These are phyloP conservation scores for Protomyces pachydermus DNA, from an alignment of 1,139 yeast genomes.

Conservation along the genomic window DNA sequence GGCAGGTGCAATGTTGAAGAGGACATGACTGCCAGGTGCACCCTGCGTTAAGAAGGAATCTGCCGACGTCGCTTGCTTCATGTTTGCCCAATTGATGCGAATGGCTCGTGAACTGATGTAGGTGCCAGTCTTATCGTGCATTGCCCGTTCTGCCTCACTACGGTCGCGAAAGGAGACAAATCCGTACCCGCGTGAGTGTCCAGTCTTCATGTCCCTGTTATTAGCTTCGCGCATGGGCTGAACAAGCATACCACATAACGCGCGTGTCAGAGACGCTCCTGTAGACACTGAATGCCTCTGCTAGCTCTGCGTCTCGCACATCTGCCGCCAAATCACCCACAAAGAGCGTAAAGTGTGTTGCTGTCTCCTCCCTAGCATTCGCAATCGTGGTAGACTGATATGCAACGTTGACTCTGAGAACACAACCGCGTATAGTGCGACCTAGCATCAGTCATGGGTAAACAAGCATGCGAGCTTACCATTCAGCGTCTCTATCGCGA, in stretches of 20 bases:
- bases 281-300: constrained; percentile 55
- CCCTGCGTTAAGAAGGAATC: background rate
- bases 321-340: constrained; percentile 85
- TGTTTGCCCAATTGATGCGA: constrained; percentile 86
- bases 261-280: constrained; percentile 72
- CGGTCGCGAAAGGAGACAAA: constrained; percentile 72
- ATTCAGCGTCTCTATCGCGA: constrained; percentile 58
- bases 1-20: background rate
- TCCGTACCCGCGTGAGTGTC: constrained; percentile 86
- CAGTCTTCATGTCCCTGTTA: constrained; percentile 70
- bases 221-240: background rate
- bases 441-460: background rate
- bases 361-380: constrained; percentile 36
- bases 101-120: constrained; percentile 67
- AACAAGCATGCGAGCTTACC: constrained; percentile 46
- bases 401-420: constrained; percentile 71
- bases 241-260: constrained; percentile 65
- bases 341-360: constrained; percentile 61
- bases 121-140: constrained; percentile 69
- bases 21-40: background rate
- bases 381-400: constrained; percentile 53
- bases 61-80: constrained; percentile 42
- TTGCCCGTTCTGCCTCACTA: constrained; percentile 68
- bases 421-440: constrained; percentile 4
- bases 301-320: constrained; percentile 69